Base-by-base conservation (phyloP, 2,329 filamentous ascomycete genomes). In the Aspergillus puulaauensis region DNA sequence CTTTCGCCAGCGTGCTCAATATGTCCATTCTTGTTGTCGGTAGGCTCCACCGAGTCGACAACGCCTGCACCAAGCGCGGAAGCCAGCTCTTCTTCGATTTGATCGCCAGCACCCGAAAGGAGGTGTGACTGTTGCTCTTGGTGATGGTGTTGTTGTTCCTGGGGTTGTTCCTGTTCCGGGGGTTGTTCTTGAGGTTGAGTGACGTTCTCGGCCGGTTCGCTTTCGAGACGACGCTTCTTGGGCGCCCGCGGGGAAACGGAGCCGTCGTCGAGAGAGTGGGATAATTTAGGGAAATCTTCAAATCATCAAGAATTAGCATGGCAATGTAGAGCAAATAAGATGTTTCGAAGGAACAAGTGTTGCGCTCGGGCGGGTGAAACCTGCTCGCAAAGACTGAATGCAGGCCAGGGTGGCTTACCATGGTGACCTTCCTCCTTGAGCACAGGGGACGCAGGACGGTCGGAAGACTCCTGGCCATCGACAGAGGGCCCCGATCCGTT, bases 141-240 rank as follows among this genome's bases (percentile, higher is more conserved):
- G 11, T 33, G 23, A n/a, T 19, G 37, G 21, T 41, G 48, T 6
- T 50, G 58, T 52, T 50, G 64, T 56, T 37, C 56, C 48, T 35
- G 35, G n/a, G 12, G 47, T n/a, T 12, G 64, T 55, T 61, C 58
- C 6, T 65, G 52, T 15, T 64, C 58, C 6, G 66, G 48, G n/a
- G 27, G 17, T 35, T 48, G 46, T 21, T 48, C 27, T 21, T 48
- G 46, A 21, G 17, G 17, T 48, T 48, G 31, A 27, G 23, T 48
- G 12, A 66, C 50, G n/a, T 66, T 66, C 11, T 66, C 66, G 9
- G 51, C 52, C n/a, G 64, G 59, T 17, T 65, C 67, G 19, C 71
- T 66, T 33, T 67, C 75, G 21, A 71, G 75, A 31, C 75, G 74
- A 23, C 73, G 73, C 60, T 74, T 77, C 65, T 78, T 78, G 37